phyloP scores from a whole-genome alignment of 306 rosid genomes.

The Acacia melanoxylon region DNA sequence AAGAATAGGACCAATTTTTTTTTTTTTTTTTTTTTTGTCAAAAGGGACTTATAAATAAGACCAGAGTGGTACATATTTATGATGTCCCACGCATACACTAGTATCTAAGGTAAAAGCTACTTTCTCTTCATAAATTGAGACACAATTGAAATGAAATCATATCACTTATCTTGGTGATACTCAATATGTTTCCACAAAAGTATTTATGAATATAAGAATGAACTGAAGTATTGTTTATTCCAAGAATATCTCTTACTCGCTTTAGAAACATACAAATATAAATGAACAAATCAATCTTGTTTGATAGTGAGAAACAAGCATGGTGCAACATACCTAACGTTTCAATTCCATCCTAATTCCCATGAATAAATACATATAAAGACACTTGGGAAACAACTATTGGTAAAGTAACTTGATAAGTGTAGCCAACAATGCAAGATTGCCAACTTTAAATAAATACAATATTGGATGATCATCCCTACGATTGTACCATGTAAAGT shows the following conservation, averaged over 20 bases:
- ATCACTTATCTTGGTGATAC: not conserved
- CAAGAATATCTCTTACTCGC: not conserved
- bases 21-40: too few relatives aligned
- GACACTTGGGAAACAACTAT: constrained; percentile 1
- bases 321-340: not conserved
- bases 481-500: constrained; percentile 90
- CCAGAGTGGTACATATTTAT: too few relatives aligned
- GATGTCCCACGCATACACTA: not conserved
- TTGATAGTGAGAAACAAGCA: not conserved
- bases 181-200: constrained; percentile 11
- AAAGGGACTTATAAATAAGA: too few relatives aligned
- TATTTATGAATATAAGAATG: not conserved
- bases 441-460: not conserved
- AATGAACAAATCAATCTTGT: constrained; percentile 13
- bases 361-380: not conserved
- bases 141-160: constrained; percentile 1
- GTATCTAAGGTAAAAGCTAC: not conserved
- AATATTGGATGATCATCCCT: constrained; percentile 40
- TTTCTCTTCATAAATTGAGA: not conserved
- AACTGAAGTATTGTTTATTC: not conserved
- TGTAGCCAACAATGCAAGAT: not conserved
- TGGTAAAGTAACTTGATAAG: not conserved
- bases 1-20: too few relatives aligned
- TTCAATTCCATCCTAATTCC: constrained; percentile 7
- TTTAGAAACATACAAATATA: constrained; percentile 7